These are phyloP conservation scores for Elsinoe arachidis DNA, from an alignment of 2,329 filamentous ascomycete genomes.

Conservation along the genomic window DNA sequence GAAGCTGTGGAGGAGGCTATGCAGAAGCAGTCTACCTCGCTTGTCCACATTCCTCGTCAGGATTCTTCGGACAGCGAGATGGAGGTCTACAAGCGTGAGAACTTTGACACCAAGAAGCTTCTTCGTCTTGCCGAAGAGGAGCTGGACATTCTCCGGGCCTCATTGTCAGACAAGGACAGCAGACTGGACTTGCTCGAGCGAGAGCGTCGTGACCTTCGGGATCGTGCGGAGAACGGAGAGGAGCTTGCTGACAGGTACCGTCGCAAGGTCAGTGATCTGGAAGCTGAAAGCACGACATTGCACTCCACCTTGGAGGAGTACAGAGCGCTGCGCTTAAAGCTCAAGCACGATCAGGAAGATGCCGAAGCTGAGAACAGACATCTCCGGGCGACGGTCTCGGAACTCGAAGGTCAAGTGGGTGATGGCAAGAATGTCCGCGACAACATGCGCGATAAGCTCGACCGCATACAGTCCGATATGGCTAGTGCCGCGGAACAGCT, in stretches of 20 bases:
- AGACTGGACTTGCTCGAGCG: slow-evolving; percentile 35
- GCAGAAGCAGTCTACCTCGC: slow-evolving; percentile 22
- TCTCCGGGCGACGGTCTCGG: slow-evolving; percentile 63
- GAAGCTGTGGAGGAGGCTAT: slow-evolving; percentile 29
- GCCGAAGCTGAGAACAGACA: slow-evolving; percentile 58
- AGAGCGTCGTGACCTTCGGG: slow-evolving; percentile 33
- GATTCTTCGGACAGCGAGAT: slow-evolving; percentile 21
- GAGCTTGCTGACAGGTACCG: slow-evolving; percentile 19
- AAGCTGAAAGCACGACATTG: slow-evolving; percentile 52
- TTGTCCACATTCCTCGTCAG: slow-evolving; percentile 20
- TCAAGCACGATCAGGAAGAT: slow-evolving; percentile 50
- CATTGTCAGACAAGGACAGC: slow-evolving; percentile 34
- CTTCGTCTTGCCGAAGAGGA: slow-evolving; percentile 44
- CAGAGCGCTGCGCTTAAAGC: slow-evolving; percentile 49
- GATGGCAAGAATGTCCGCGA: slow-evolving; percentile 81
- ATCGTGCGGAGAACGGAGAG: slow-evolving; percentile 31
- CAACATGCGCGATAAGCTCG: slow-evolving; percentile 73
- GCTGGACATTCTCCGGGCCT: slow-evolving; percentile 36
- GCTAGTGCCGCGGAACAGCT: slow-evolving; percentile 67
- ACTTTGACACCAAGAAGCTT: slow-evolving; percentile 33
- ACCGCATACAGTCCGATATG: slow-evolving; percentile 83
- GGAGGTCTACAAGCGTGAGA: slow-evolving; percentile 20
- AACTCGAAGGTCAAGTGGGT: slow-evolving; percentile 67
- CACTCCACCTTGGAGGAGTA: slow-evolving; percentile 57
- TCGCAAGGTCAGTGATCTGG: slow-evolving; percentile 32